Evolutionary conservation across 495 filamentous ascomycete genomes (phyloP).

Genomic region (Penicillium canescens): DNA sequence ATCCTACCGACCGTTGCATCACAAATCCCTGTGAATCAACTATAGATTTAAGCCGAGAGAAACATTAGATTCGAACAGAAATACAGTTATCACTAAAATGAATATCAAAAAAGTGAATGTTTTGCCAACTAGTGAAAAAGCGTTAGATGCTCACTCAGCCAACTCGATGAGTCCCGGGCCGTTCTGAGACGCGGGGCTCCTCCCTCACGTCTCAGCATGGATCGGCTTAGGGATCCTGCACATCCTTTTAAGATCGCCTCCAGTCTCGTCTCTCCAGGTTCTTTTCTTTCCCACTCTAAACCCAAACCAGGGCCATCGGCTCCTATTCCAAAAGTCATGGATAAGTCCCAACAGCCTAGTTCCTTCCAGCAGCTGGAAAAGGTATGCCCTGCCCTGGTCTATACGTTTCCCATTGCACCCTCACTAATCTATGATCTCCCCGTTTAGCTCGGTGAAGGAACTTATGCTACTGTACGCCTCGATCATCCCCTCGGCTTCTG

Average conservation of each 20-base stretch:
- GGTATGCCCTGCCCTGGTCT: conserved; percentile 30
- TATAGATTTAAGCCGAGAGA: not conserved
- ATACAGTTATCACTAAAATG: not conserved
- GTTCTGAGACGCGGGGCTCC: conserved; percentile 28
- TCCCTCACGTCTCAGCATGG: conserved; percentile 28
- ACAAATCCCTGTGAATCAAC: conserved; percentile 24
- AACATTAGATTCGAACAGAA: not conserved
- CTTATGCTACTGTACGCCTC: conserved; percentile 88
- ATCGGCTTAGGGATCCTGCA: conserved; percentile 25
- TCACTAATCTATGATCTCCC: conserved; percentile 18
- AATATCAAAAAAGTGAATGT: not conserved
- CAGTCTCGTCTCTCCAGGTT: conserved; percentile 39
- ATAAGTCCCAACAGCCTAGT: conserved; percentile 85
- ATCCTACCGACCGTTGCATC: conserved; percentile 39
- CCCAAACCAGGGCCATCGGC: conserved; percentile 11
- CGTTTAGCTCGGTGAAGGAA: conserved; percentile 84
- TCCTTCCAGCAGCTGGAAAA: conserved; percentile 99
- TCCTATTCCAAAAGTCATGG: conserved; percentile 57
- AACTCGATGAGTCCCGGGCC: conserved; percentile 17
- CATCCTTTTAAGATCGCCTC: conserved; percentile 32
- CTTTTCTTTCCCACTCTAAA: conserved; percentile 34
- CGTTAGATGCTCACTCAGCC: conserved; percentile 3
- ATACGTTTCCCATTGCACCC: not conserved
- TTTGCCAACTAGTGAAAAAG: not conserved
- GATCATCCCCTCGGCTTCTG: conserved; percentile 1